A percentile compares a stretch with the other conserved stretches of the same genome.
phyloP scores from a whole-genome alignment of 495 filamentous ascomycete species.

The Trichoderma reesei region DNA sequence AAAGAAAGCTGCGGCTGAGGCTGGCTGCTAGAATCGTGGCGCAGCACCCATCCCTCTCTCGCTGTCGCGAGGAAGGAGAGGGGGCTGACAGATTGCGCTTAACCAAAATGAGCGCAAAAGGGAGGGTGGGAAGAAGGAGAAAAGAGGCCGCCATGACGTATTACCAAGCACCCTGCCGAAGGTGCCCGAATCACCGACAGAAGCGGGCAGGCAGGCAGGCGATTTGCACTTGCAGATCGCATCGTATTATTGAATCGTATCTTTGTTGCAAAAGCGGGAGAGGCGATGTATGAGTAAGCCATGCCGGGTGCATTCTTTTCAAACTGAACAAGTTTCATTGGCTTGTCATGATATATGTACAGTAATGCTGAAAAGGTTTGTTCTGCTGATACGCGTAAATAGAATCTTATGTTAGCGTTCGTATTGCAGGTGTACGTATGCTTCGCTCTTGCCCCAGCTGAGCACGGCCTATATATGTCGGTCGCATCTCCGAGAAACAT shows the following conservation, averaged over 20 bases:
- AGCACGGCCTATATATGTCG: background rate
- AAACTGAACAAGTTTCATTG: background rate
- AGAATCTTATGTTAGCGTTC: background rate
- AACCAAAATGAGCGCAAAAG: background rate
- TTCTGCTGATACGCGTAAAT: background rate
- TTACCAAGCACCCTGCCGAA: constrained; percentile 7
- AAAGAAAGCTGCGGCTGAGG: background rate
- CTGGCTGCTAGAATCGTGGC: background rate
- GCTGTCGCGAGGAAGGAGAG: background rate
- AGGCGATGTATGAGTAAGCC: too few relatives aligned
- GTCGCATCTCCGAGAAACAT: background rate
- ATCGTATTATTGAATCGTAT: too few relatives aligned
- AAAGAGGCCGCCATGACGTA: constrained; percentile 6
- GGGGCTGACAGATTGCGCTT: background rate
- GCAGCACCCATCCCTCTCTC: background rate
- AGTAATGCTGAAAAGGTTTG: background rate
- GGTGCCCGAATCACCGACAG: constrained; percentile 3
- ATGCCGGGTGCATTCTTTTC: background rate
- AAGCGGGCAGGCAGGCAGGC: background rate
- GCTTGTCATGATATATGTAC: background rate
- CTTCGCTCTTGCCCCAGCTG: background rate
- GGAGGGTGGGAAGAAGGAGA: background rate
- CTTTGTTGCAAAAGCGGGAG: too few relatives aligned
- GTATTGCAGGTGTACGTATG: background rate
- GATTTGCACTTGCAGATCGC: background rate